Base-by-base conservation (phyloP, 2,329 filamentous ascomycete genomes). In the Parasarocladium wereldwijsianum region DNA sequence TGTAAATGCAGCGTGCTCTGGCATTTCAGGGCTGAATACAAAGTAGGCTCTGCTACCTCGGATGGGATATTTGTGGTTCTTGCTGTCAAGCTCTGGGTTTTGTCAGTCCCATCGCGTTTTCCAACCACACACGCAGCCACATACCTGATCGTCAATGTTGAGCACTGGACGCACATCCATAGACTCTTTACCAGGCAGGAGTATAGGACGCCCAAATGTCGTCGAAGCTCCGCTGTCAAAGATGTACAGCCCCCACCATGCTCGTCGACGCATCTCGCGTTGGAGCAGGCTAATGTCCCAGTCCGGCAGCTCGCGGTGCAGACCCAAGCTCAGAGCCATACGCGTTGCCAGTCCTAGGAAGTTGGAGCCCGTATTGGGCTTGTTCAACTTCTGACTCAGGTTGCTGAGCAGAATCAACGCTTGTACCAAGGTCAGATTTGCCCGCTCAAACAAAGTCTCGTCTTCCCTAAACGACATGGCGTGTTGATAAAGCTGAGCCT, bases 361-460 rank as follows among this genome's bases (percentile, higher is more conserved):
- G 34, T 60, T 63, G 32, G 57, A 62, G 6, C 59, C 58, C 0
- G 58, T 62, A 33, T 64, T 63, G 8, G 59, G 60, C 13, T 59
- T 53, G 38, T 63, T 57, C 15, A 55, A 50, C 35, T 62, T 62
- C 34, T 64, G 60, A 8, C 59, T 47, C 34, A 61, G 57, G 21
- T 62, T 61, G 23, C 43, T 45, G 8, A 50, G 29, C 5, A 51
- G 36, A 4, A 45, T 31, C 11, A 51, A 33, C 3, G 47, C 44
- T 26, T 51, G 48, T 0, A 50, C 45, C 14, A 48, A 40, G 1
- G 46, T 43, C 4, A 51, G 32, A 26, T 51, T 52, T 4, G 43
- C 50, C 24, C 43, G 43, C 33, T 52, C 48, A 22, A 52, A 46
- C 15, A 52, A 27, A 2, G 40, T 46, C 18, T 43, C 41, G 16